Evolutionary conservation across 139 green algal species (phyloP).

Genomic region (Pseudopediastrum boryanum): DNA sequence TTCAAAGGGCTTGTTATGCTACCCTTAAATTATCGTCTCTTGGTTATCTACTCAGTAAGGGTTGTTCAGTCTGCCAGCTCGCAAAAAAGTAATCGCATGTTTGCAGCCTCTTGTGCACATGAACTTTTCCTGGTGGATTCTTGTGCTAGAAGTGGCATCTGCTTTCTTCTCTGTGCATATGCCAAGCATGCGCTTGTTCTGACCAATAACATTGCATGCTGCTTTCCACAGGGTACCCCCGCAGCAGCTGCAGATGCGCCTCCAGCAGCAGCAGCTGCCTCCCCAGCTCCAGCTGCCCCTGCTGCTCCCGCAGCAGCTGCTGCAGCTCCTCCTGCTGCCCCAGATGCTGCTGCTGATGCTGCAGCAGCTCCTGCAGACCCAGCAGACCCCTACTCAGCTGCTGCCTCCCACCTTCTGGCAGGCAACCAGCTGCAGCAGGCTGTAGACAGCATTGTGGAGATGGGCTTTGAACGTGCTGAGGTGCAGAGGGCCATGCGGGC

Average conservation of each 20-base stretch:
- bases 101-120: too few species aligned
- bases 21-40: too few species aligned
- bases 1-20: too few species aligned
- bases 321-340: slow-evolving; percentile 32
- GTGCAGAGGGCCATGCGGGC: slow-evolving; percentile 89
- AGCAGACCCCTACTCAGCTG: slow-evolving; percentile 51
- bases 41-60: too few species aligned
- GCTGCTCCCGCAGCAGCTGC: slow-evolving; percentile 31
- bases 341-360: slow-evolving; percentile 15
- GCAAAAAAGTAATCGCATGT: too few species aligned
- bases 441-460: slow-evolving; percentile 87
- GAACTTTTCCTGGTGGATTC: too few species aligned
- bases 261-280: slow-evolving; percentile 35
- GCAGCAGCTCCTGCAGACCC: slow-evolving; percentile 33
- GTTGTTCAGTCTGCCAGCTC: too few species aligned
- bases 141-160: too few species aligned
- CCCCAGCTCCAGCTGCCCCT: slow-evolving; percentile 6
- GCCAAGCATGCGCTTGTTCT: too few species aligned
- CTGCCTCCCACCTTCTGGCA: slow-evolving; percentile 76
- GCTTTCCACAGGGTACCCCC: neutral
- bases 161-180: too few species aligned
- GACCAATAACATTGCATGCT: neutral
- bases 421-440: slow-evolving; percentile 72
- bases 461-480: slow-evolving; percentile 86
- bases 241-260: slow-evolving; percentile 26